A percentile compares a stretch with the other conserved stretches of the same genome.
Conservation (phyloP, 345 rosid species). For the Hibiscus tridactylites region DNA sequence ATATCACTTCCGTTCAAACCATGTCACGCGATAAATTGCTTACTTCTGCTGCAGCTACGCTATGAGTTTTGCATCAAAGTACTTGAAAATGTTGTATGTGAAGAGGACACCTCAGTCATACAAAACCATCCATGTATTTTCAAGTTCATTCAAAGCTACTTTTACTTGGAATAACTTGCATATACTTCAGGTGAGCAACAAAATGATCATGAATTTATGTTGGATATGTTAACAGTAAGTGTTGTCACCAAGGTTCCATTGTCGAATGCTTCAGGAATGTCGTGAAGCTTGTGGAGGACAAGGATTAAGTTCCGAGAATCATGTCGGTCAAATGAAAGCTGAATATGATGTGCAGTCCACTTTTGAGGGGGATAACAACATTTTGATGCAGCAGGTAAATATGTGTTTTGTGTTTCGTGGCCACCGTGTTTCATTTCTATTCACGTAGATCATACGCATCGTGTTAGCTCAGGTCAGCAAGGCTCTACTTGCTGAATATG, state of each 20-base stretch:
- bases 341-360: constrained; percentile 91
- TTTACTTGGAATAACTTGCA: constrained; percentile 90
- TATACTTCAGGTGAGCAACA: constrained; percentile 68
- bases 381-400: constrained; percentile 88
- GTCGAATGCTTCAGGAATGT: constrained; percentile 52
- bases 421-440: background rate
- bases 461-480: constrained; percentile 64
- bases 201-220: background rate
- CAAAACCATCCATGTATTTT: constrained; percentile 71
- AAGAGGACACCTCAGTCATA: constrained; percentile 71
- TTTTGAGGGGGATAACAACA: constrained; percentile 91
- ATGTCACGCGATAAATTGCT: background rate
- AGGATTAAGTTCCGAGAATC: constrained; percentile 87
- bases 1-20: no score
- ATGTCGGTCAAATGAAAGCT: constrained; percentile 71
- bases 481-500: constrained; percentile 74
- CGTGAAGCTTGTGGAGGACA: constrained; percentile 99
- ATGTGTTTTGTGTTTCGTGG: background rate
- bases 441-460: background rate
- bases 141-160: constrained; percentile 79
- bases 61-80: constrained; percentile 64
- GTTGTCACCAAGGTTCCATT: background rate
- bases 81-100: constrained; percentile 68
- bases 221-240: background rate
- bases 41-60: constrained; percentile 48